Evolutionary conservation across 2,329 filamentous ascomycete species (phyloP).

Genomic region (Aspergillus pseudotamarii): DNA sequence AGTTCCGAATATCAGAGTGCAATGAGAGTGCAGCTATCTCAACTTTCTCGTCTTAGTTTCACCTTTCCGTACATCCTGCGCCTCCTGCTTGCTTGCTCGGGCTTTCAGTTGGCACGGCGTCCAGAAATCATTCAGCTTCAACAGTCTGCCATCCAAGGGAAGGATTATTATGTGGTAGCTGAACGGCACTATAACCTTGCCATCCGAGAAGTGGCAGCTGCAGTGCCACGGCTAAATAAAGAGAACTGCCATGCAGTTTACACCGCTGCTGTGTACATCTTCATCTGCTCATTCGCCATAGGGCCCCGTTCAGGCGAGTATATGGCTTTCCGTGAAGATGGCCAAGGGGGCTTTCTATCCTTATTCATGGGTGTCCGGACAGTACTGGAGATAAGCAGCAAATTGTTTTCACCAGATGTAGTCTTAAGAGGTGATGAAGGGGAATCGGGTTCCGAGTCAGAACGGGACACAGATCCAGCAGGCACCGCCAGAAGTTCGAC

Average conservation of each 20-base stretch:
- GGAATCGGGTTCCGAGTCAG: not conserved
- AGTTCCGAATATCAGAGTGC: not conserved
- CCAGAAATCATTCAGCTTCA: not conserved
- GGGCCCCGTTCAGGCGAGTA: constrained; percentile 17
- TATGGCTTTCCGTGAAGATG: constrained; percentile 19
- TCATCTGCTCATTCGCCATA: constrained; percentile 13
- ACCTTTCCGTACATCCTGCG: constrained; percentile 16
- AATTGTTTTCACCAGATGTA: not conserved
- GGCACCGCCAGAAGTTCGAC: not conserved
- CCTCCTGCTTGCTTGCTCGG: constrained; percentile 15
- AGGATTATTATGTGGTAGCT: constrained; percentile 11
- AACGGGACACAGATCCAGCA: not conserved
- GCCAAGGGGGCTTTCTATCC: not conserved
- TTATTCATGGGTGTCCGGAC: constrained; percentile 18
- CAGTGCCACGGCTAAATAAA: constrained; percentile 1
- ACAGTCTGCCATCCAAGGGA: not conserved
- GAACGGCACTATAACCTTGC: constrained; percentile 15
- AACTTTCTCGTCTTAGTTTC: constrained; percentile 14
- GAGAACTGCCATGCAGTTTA: constrained; percentile 13
- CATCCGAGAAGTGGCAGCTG: constrained; percentile 10
- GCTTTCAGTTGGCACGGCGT: constrained; percentile 14
- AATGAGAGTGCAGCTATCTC: not conserved
- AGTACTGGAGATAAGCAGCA: not conserved
- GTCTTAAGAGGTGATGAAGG: not conserved
- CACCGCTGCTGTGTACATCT: constrained; percentile 10